Conservation (phyloP, 495 filamentous ascomycete species). For the Hyaloscypha bicolor region DNA sequence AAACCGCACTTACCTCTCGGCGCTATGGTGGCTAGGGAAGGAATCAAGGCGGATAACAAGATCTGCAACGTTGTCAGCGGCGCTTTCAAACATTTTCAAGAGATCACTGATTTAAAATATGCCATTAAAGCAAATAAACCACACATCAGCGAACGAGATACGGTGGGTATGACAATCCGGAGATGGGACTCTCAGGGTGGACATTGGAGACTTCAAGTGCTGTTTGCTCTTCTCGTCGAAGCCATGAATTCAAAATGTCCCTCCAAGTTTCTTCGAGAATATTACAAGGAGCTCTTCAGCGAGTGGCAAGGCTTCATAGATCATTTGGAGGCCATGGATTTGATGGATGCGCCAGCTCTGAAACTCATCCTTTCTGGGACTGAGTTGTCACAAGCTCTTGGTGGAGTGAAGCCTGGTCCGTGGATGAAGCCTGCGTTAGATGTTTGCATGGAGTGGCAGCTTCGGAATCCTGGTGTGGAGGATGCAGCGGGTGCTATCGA, state of each 20-base stretch:
- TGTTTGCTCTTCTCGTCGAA: conserved; percentile 72
- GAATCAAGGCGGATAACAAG: conserved; percentile 78
- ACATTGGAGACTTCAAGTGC: conserved; percentile 73
- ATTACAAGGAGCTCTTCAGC: conserved; percentile 38
- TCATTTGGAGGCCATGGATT: conserved; percentile 52
- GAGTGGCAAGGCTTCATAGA: conserved; percentile 59
- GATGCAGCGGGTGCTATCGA: conserved; percentile 65
- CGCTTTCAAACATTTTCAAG: conserved; percentile 56
- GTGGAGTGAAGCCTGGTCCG: conserved; percentile 60
- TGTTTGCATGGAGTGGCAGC: conserved; percentile 79
- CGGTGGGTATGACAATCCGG: conserved; percentile 77
- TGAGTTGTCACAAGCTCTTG: conserved; percentile 62
- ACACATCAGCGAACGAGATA: conserved; percentile 40
- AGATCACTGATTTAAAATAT: conserved; percentile 63
- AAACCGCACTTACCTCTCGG: conserved; percentile 54
- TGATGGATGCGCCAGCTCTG: conserved; percentile 52
- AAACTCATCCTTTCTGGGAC: conserved; percentile 68
- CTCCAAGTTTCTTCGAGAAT: conserved; percentile 1
- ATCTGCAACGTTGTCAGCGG: conserved; percentile 64
- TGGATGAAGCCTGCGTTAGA: conserved; percentile 80
- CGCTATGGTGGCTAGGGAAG: conserved; percentile 67
- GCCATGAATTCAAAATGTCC: conserved; percentile 40
- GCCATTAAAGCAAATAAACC: conserved; percentile 43
- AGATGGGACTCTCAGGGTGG: conserved; percentile 63
- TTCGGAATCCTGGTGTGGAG: conserved; percentile 68